These are phyloP conservation scores for Plasmodium yoelii DNA, from an alignment of 169 alveolate species.

Conservation along the genomic window DNA sequence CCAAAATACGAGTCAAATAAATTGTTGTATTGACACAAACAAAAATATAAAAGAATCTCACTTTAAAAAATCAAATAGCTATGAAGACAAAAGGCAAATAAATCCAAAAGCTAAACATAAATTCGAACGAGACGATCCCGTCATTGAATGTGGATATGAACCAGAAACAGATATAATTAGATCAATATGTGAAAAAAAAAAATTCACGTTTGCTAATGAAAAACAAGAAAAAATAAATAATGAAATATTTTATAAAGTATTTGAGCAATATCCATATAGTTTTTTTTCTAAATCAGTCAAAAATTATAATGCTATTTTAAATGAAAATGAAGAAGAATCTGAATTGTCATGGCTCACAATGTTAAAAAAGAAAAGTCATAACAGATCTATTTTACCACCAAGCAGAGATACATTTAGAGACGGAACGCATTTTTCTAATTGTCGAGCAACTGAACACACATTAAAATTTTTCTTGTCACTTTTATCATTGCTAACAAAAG, in stretches of 20 bases:
- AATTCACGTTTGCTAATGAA: slow-evolving; percentile 38
- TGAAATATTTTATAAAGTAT: slow-evolving; percentile 68
- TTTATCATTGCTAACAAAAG: slow-evolving; percentile 72
- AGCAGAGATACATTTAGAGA: slow-evolving; percentile 87
- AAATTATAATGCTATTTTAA: slow-evolving; percentile 62
- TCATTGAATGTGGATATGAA: slow-evolving; percentile 37
- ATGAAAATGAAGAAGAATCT: slow-evolving; percentile 72
- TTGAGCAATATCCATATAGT: slow-evolving; percentile 72
- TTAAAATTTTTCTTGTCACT: slow-evolving; percentile 80
- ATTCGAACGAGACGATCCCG: slow-evolving; percentile 19
- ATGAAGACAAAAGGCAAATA: slow-evolving; percentile 10
- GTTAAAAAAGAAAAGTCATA: slow-evolving; percentile 82
- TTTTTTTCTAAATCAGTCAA: slow-evolving; percentile 65
- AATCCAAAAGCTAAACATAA: slow-evolving; percentile 16
- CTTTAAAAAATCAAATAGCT: slow-evolving; percentile 18
- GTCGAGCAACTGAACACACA: slow-evolving; percentile 83
- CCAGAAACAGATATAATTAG: slow-evolving; percentile 52
- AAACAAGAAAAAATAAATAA: slow-evolving; percentile 70
- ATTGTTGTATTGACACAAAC: not conserved
- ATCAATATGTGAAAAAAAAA: slow-evolving; percentile 66
- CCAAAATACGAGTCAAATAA: not conserved
- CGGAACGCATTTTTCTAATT: slow-evolving; percentile 85
- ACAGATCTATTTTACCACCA: slow-evolving; percentile 81
- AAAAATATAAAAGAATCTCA: slow-evolving; percentile 10
- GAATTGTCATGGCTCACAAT: slow-evolving; percentile 82